Conservation (phyloP, 192 early-diverging fungal genomes). For the Coemansia sp. region DNA sequence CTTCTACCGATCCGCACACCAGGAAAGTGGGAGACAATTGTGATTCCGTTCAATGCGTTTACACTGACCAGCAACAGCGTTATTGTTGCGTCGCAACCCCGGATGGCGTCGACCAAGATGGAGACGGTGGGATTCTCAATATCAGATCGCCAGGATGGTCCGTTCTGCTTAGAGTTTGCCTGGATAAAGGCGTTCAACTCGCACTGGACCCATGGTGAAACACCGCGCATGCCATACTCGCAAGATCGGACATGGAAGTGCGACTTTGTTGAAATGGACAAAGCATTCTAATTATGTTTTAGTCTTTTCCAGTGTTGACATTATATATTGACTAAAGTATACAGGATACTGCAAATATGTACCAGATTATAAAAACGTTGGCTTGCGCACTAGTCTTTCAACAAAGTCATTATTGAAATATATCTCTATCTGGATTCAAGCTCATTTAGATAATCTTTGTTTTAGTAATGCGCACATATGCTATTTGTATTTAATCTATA, state of each 20-base stretch:
- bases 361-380: too few relatives aligned
- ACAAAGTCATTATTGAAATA: too few relatives aligned
- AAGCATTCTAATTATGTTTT: constrained; percentile 13
- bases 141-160: constrained; percentile 75
- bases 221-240: constrained; percentile 57
- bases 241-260: constrained; percentile 36
- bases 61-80: constrained; percentile 87
- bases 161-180: constrained; percentile 85
- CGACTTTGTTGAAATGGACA: constrained; percentile 38
- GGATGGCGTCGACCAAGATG: constrained; percentile 81
- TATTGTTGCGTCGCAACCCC: constrained; percentile 79
- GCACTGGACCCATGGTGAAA: constrained; percentile 70
- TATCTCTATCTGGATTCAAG: too few relatives aligned
- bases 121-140: constrained; percentile 90
- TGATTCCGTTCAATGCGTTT: constrained; percentile 93
- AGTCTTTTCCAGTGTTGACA: background rate
- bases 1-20: constrained; percentile 82
- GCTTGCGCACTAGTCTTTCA: too few relatives aligned
- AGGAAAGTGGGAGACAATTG: constrained; percentile 88
- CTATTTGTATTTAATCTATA: too few relatives aligned
- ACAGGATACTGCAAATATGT: too few relatives aligned
- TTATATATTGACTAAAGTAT: background rate
- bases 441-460: too few relatives aligned
- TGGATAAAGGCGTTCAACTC: constrained; percentile 90
- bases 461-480: too few relatives aligned